A percentile compares a stretch with the other conserved stretches of the same genome.
These are phyloP conservation scores for Plantago major DNA, from an alignment of 257 asterid genomes.

Conservation along the genomic window DNA sequence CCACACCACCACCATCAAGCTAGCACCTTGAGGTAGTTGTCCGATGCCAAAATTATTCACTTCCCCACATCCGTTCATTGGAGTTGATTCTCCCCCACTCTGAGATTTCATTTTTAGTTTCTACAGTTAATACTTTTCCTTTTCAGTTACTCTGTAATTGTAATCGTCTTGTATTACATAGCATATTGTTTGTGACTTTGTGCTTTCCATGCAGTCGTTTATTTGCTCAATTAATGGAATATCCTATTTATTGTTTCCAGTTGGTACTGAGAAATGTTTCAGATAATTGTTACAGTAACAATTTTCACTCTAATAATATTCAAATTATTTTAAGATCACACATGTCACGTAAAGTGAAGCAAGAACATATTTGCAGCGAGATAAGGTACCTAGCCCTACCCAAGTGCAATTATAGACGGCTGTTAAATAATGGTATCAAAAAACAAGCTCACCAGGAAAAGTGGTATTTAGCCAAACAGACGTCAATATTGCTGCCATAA, in stretches of 20 bases:
- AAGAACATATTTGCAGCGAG: neutral
- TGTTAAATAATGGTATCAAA: neutral
- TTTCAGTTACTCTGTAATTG: slow-evolving; percentile 1
- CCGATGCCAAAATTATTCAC: neutral
- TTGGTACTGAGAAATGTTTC: neutral
- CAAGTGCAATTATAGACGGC: neutral
- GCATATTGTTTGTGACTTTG: slow-evolving; percentile 14
- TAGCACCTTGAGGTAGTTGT: neutral
- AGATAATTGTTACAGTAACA: too few relatives aligned
- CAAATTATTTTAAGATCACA: neutral
- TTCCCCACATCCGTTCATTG: neutral
- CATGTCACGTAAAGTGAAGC: neutral
- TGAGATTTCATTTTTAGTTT: neutral
- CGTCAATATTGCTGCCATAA: neutral
- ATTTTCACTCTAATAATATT: too few relatives aligned
- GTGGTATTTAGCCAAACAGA: neutral
- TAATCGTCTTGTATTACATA: slow-evolving; percentile 3
- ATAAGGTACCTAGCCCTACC: neutral
- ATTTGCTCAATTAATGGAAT: slow-evolving; percentile 3
- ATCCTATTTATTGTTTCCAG: slow-evolving; percentile 11
- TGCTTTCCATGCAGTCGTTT: neutral
- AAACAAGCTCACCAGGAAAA: slow-evolving; percentile 16
- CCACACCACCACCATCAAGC: slow-evolving; percentile 33
- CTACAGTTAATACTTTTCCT: neutral
- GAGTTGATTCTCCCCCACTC: neutral